Evolutionary conservation across 2,329 filamentous ascomycete species (phyloP).

Genomic region (Paecilomyces dactylethromorphus): DNA sequence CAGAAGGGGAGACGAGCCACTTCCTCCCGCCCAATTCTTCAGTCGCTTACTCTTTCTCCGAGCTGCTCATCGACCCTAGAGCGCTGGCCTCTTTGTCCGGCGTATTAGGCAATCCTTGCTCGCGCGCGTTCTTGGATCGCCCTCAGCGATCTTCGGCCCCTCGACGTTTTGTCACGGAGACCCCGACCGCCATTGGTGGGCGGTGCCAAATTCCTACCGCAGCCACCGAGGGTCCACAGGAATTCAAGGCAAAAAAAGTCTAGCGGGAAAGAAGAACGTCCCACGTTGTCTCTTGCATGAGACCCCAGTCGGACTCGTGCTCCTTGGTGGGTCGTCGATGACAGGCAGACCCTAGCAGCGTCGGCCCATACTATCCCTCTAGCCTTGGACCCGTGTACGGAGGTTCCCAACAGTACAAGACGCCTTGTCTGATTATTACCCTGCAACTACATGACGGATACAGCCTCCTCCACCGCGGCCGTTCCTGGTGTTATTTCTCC

Average conservation of each 20-base stretch:
- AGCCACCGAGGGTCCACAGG: constrained; percentile 10
- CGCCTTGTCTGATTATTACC: constrained; percentile 10
- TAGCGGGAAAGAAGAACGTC: constrained; percentile 9
- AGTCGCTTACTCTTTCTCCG: neutral
- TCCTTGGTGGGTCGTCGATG: constrained; percentile 31
- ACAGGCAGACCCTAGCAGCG: constrained; percentile 17
- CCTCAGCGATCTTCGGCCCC: neutral
- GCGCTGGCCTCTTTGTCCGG: neutral
- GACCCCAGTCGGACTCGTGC: constrained; percentile 26
- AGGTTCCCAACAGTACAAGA: constrained; percentile 1
- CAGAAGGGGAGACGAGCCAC: neutral
- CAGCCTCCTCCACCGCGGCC: constrained; percentile 10
- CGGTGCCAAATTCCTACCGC: neutral
- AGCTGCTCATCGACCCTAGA: neutral
- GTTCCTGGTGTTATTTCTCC: constrained; percentile 15
- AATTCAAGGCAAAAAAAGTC: constrained; percentile 4
- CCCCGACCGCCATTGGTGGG: neutral
- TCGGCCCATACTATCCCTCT: neutral
- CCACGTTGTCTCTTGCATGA: constrained; percentile 34
- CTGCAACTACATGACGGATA: constrained; percentile 5
- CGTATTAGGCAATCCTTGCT: neutral
- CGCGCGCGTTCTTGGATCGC: neutral
- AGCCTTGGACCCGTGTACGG: constrained; percentile 1
- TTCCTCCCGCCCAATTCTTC: constrained; percentile 1
- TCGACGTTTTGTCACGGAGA: neutral